phyloP scores from a whole-genome alignment of 2,329 filamentous ascomycete genomes.

The Botrytis hyacinthi region DNA sequence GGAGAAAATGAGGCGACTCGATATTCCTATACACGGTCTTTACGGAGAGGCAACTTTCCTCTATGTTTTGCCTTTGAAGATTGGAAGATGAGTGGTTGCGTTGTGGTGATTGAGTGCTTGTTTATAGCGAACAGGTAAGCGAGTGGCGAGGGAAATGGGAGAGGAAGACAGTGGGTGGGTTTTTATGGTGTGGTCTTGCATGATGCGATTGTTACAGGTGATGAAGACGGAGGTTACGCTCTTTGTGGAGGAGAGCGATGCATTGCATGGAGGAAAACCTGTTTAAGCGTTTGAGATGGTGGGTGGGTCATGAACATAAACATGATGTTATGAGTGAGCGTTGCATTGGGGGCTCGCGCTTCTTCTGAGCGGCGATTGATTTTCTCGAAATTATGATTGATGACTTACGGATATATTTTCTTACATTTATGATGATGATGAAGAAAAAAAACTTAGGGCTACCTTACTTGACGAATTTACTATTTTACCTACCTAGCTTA shows the following conservation, averaged over 20 bases:
- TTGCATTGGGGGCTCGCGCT: neutral
- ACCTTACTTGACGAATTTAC: conserved; percentile 17
- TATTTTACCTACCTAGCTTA: neutral
- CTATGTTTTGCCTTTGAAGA: neutral
- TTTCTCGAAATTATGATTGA: neutral
- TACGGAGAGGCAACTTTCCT: conserved; percentile 30
- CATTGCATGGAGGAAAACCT: conserved; percentile 10
- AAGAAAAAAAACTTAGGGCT: conserved; percentile 9
- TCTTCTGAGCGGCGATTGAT: neutral
- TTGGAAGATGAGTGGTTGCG: neutral
- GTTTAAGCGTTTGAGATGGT: neutral
- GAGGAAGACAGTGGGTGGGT: neutral
- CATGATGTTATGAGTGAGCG: neutral
- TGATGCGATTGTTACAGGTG: neutral
- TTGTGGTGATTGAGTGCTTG: neutral
- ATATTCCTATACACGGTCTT: conserved; percentile 31
- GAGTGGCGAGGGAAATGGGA: conserved; percentile 29
- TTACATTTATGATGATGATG: neutral
- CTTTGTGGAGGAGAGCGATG: neutral
- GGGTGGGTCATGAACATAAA: neutral
- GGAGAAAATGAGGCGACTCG: conserved; percentile 38
- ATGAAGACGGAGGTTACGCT: neutral
- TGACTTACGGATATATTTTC: neutral
- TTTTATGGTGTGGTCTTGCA: neutral
- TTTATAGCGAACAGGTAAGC: conserved; percentile 22